Evolutionary conservation across 495 filamentous ascomycete genomes (phyloP), one percentile per base, ranked within the genome.

Genomic region (Neurospora sp.): DNA sequence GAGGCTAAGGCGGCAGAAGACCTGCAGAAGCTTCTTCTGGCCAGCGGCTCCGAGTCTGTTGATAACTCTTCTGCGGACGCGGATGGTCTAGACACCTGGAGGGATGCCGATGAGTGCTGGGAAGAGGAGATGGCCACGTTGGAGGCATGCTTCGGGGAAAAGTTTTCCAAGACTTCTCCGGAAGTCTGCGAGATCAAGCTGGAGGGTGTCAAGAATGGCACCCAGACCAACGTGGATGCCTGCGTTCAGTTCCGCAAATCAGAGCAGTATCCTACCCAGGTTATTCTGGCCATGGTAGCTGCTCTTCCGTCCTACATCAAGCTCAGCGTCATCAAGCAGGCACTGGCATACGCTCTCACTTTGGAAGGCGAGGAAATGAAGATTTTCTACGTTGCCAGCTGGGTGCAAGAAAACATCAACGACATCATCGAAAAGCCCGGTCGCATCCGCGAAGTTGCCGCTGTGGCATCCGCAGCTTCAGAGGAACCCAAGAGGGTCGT

Each of bases 231-330:
- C 18, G 79, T 87, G 20, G 80, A 86, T 62, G 81, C 86, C 5
- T 75, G 80, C 40, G 70, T 85, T n/a, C 87, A 88, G 76, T 83
- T 89, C 73, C 83, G 86, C 66, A 85, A 80, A 73, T 82, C 85
- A 5, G 81, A 82, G 3, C 83, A 88, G 72, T 99, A 98, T 82
- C 96, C 96, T 10, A 81, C 86, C 4, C 86, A 93, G 75, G 92
- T 96, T n/a, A 84, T 94, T 12, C 84, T 98, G 42, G 88, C 90
- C 1, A 82, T 97, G 39, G 82, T 86, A 37, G 83, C 90, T 41
- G 82, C 81, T 5, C 85, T 99, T n/a, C 96, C 96, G 7, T 91
- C 95, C 9, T 96, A 98, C 76, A 97, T 98, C 75, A 91, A 93
- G 62, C 85, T 99, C 5, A 97, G 94, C 77, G 90, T 96, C 18